phyloP scores from a whole-genome alignment of 129 eudicot species.

The Flaveria brownii region DNA sequence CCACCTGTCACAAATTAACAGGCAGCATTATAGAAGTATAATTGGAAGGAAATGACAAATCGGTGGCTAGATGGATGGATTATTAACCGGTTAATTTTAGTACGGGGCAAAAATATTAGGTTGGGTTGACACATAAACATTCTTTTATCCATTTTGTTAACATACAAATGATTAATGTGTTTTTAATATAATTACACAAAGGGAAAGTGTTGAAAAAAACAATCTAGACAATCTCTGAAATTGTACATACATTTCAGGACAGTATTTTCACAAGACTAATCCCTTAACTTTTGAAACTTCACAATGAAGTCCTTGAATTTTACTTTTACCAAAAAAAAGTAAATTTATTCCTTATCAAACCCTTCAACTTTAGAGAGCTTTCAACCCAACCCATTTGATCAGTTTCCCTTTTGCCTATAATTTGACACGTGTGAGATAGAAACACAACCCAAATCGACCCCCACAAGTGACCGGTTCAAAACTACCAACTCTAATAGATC shows the following conservation, averaged over 20 bases:
- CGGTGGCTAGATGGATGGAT: not conserved
- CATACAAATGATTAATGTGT: not conserved
- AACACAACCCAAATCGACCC: not conserved
- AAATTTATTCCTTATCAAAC: not conserved
- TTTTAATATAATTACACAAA: not conserved
- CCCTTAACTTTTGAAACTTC: not conserved
- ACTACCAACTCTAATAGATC: not conserved
- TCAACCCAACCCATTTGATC: not conserved
- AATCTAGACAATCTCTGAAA: not conserved
- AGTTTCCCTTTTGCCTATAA: not conserved
- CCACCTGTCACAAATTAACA: conserved; percentile 48
- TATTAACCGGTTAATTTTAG: not conserved
- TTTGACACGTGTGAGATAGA: not conserved
- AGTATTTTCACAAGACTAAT: not conserved
- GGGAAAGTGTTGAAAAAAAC: not conserved
- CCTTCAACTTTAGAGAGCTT: not conserved
- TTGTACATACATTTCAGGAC: not conserved
- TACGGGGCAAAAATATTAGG: not conserved
- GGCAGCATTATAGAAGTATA: not conserved
- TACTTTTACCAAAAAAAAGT: not conserved
- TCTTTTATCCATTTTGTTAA: not conserved
- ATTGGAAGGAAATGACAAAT: not conserved
- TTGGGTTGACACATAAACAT: not conserved
- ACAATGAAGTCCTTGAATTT: not conserved
- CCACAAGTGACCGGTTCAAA: not conserved